Evolutionary conservation across 2,329 filamentous ascomycete genomes (phyloP), one percentile per base, ranked within the genome.

Genomic region (Alternaria viburni): DNA sequence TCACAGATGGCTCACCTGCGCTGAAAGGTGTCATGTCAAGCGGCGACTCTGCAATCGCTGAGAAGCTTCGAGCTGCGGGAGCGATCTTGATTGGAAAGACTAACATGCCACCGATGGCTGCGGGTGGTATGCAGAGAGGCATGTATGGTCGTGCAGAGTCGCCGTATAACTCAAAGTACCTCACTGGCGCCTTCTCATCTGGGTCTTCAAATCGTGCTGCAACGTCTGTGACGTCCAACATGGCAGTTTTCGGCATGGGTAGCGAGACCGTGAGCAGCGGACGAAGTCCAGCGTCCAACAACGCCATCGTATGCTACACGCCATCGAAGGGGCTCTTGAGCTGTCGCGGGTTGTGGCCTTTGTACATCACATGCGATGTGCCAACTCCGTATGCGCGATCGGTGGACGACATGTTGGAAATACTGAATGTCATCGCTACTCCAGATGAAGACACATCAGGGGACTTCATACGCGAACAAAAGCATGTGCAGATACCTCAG

Each of bases 51-150:
- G 84, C 83, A 4, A 83, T 84, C 6, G 85, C 86, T 0, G 68
- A 80, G 11, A 75, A 77, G 10, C 76, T 89, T 6, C 79, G 82
- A 5, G 77, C 81, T 26, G 84, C 85, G 1, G 86, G 86, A 1
- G 85, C 82, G 0, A 77, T 88, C 1, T 73, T 87, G 19, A 77
- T 88, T 0, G 87, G 87, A 0, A 82, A 83, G 47, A 88, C 87
- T 0, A 89, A 89, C 59, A 87, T 88, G 83, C 87, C 85, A 0
- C 84, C 87, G 0, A 87, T 88, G 85, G 87, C 86, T 11, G 83
- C 84, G 21, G 86, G 86, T 0, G 87, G 87, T 0, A 87, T 87
- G 82, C 86, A 88, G 62, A 79, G 87, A 8, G 87, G 87, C 0
- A 65, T 86, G 0, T 87, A 87, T 62, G 86, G 87, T 0, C 80